Evolutionary conservation across 441 rosid species (phyloP).

Genomic region (Sinapis alba): DNA sequence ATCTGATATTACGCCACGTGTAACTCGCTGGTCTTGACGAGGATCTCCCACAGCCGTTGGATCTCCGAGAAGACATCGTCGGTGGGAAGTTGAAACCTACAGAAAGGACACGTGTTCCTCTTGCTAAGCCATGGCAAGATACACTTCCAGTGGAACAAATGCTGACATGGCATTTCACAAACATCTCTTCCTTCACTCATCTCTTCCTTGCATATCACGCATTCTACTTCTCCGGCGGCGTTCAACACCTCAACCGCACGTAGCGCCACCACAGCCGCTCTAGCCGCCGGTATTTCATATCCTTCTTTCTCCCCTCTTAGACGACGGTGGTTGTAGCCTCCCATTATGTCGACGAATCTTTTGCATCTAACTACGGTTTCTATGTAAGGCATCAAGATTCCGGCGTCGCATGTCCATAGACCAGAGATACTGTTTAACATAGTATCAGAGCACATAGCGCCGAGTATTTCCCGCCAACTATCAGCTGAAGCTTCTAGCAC

Average conservation of each 20-base stretch:
- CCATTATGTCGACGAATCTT: constrained; percentile 57
- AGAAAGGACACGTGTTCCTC: constrained; percentile 86
- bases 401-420: constrained; percentile 57
- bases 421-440: constrained; percentile 46
- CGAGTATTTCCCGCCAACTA: constrained; percentile 62
- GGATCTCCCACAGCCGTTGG: constrained; percentile 75
- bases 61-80: constrained; percentile 80
- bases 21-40: constrained; percentile 41
- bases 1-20: constrained; percentile 28
- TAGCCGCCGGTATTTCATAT: constrained; percentile 60
- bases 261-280: constrained; percentile 65
- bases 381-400: constrained; percentile 59
- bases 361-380: constrained; percentile 69
- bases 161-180: constrained; percentile 88
- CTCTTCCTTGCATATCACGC: constrained; percentile 84
- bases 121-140: constrained; percentile 80
- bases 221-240: constrained; percentile 44
- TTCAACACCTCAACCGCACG: constrained; percentile 53
- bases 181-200: constrained; percentile 79
- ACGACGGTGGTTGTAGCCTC: constrained; percentile 29
- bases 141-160: constrained; percentile 89
- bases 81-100: constrained; percentile 85
- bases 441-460: constrained; percentile 29
- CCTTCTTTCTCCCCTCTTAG: constrained; percentile 43
- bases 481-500: constrained; percentile 47